These are phyloP conservation scores for barley (Hordeum vulgare) DNA, from an alignment of 176 grass and related monocot species.

Conservation along the genomic window DNA sequence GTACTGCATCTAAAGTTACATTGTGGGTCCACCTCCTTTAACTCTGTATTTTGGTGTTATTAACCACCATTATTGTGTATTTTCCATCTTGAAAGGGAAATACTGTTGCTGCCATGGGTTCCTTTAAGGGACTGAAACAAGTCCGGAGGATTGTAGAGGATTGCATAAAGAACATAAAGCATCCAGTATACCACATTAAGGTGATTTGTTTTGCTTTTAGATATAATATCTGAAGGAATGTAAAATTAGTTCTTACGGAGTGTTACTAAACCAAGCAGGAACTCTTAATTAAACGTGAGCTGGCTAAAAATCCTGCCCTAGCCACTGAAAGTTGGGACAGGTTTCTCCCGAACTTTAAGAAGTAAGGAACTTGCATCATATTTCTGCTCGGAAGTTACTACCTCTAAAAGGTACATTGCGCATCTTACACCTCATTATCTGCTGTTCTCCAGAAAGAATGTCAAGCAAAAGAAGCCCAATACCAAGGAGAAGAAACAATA, in stretches of 20 bases:
- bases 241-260: neutral
- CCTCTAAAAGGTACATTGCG: neutral
- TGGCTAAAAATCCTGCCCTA: conserved; percentile 85
- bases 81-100: conserved; percentile 64
- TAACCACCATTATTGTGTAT: neutral
- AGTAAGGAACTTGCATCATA: conserved; percentile 49
- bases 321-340: conserved; percentile 95
- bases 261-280: conserved; percentile 40
- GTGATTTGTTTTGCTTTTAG: conserved; percentile 23
- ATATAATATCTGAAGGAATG: neutral
- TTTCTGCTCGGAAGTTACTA: neutral
- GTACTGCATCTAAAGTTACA: neutral
- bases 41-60: neutral
- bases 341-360: conserved; percentile 94
- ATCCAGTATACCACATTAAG: conserved; percentile 99
- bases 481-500: conserved; percentile 98
- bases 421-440: neutral
- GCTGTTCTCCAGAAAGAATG: conserved; percentile 77
- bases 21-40: neutral
- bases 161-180: conserved; percentile 81
- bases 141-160: conserved; percentile 79
- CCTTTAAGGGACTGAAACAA: conserved; percentile 90
- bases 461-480: conserved; percentile 84
- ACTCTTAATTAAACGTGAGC: conserved; percentile 92
- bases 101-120: conserved; percentile 86